Evolutionary conservation across 192 early-diverging fungal genomes (phyloP), one percentile per base, ranked within the genome.

Genomic region (Linnemannia hyalina): DNA sequence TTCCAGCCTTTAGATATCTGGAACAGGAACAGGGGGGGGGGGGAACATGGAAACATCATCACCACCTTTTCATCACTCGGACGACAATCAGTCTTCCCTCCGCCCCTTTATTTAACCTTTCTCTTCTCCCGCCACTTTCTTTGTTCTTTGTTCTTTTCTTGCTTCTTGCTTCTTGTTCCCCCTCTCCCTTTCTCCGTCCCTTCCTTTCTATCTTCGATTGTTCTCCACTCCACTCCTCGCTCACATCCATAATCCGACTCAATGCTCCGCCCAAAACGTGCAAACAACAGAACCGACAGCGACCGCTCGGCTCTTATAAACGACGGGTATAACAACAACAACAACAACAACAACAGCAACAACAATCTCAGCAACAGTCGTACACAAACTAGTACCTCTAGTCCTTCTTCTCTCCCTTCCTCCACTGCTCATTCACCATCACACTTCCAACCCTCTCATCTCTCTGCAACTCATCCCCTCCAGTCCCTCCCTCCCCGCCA

Each of bases 401-500:
- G 1, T 15, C 11, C 49, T 52, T 65, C 60, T 32, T 65, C 60
- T 57, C n/a, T n/a, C n/a, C 10, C 54, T n/a, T 57, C 55, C 16
- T 26, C 55, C 22, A 26, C 9, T 55, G 52, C 52, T 55, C 75
- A 57, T 29, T 70, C 75, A 46, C 52, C 41, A 70, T 35, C 69
- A 10, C 6, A 38, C n/a, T 36, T 68, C 20, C 10, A 22, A 20
- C 22, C n/a, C 29, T 65, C 42, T 49, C 42, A 63, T n/a, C 18
- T 65, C 41, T 26, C 54, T 22, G 36, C 65, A 22, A 44, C 74
- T 32, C 35, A 82, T 36, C 81, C 81, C 1, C 70, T 82, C 1
- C 81, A 82, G 60, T 72, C 81, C 54, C 73, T 82, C 40, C 81
- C 76, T 77, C 81, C 81, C n/a, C 47, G 81, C 22, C 74, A 82